Base-by-base conservation (phyloP, 2,329 filamentous ascomycete genomes). In the Penicillium sp. region DNA sequence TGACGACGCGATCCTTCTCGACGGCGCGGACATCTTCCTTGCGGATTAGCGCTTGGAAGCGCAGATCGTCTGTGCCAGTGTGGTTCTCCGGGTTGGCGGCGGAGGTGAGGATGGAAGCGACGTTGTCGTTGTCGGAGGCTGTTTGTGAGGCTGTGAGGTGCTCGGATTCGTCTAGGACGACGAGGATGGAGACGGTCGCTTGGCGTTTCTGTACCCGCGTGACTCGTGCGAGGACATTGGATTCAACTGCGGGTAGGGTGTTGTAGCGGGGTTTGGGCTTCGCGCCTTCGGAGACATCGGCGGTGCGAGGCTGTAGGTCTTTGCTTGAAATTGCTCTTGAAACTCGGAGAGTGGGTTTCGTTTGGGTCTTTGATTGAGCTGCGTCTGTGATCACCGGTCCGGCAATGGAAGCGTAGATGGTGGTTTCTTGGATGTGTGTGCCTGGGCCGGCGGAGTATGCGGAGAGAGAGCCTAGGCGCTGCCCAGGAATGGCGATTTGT, bases 1-100 rank as follows among this genome's bases (percentile, higher is more conserved):
- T 90, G 71, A 89, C 91, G 42, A 97, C 91, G 64, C 91, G 90
- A 71, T 97, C 94, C 77, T 97, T 96, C 77, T 99, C 94, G 16
- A 94, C 96, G 3, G 92, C 91, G 52, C 94, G 83, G 32, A 99
- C 91, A 70, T 99, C 94, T 77, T 97, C 93, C 59, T 88, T 86
- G 16, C 92, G 84, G 56, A 96, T 92, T 58, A 95, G 78, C 4
- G 90, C 92, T 75, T 91, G 88, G 83, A 92, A 95, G 38, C 77
- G 75, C 10, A 78, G 63, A 63, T 92, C 88, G 47, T 91, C 89
- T 63, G 89, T 69, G 48, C 64, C 77, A 47, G 69, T 72, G 49
- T 74, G 72, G 54, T 75, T 75, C 53, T 75, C 72, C 3, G 71
- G 71, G 51, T 75, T 75, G 10, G 72, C 68, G 31, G 74, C 68